Base-by-base conservation (phyloP, 2,329 filamentous ascomycete genomes). In the Ceratocystis diversiconidia region DNA sequence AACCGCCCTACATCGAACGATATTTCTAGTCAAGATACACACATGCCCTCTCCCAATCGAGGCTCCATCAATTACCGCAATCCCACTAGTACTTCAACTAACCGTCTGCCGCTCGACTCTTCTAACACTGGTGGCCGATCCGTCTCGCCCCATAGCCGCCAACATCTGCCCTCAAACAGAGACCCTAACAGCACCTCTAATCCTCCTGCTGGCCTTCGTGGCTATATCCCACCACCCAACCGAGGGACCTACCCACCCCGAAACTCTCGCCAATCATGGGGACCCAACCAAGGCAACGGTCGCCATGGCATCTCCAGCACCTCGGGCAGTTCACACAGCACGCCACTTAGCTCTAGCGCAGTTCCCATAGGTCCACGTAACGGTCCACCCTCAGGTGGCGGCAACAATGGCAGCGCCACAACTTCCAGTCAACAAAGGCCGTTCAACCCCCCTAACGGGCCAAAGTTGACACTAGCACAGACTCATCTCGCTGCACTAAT, bases 341-440 rank as follows among this genome's bases (percentile, higher is more conserved):
- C 76, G 1, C 71, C 75, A 1, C 74, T 75, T 62, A 75, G 75
- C n/a, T 69, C 75, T 43, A 73, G 74, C 19, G 69, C 69, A 46
- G 79, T 81, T 44, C 80, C 80, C 1, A 82, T 79, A 0, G 80
- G 80, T 1, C 80, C 81, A 81, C 1, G 83, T 82, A 1, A 82
- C 82, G 2, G 82, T 81, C 32, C 55, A 44, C 25, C 61, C n/a
- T 74, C 75, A 19, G 71, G 19, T n/a, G 25, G 32, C 22, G 6
- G 48, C 65, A 30, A 48, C 46, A 8, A 57, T 36, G 19, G 15
- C 63, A 41, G 57, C n/a, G 36, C 32, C 36, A 19, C 25, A 52
- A 5, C 30, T 15, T 28, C 22, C 32, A 41, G 36, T 41, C 32
- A 62, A 22, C 43, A 62, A 46, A 50, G 41, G 50, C 28, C 28